Evolutionary conservation across 2,329 filamentous ascomycete species (phyloP).

Genomic region (Fusarium continuum): DNA sequence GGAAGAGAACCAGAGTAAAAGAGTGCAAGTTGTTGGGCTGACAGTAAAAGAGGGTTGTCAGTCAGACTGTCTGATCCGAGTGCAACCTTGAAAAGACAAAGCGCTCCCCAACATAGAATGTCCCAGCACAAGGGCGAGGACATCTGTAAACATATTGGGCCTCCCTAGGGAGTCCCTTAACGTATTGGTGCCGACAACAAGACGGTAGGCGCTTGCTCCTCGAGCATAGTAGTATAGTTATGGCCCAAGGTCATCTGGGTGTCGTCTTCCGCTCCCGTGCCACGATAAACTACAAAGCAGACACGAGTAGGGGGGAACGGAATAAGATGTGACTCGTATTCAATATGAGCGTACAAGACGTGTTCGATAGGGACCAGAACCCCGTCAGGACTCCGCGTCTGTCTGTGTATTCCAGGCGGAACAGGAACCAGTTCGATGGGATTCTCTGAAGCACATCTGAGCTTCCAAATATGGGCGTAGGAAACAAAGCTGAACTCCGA

Average conservation of each 20-base stretch:
- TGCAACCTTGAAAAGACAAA: too few species aligned
- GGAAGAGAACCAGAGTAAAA: too few species aligned
- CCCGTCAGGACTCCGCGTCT: not conserved
- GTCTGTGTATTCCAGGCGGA: not conserved
- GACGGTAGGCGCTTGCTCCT: not conserved
- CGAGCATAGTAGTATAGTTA: not conserved
- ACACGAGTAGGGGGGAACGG: not conserved
- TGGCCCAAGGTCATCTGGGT: not conserved
- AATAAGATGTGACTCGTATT: not conserved
- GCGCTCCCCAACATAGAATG: too few species aligned
- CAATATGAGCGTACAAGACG: not conserved
- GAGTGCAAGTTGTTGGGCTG: not conserved
- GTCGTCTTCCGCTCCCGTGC: not conserved
- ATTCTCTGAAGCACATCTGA: not conserved
- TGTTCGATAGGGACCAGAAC: not conserved
- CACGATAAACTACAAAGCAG: not conserved
- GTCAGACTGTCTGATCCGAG: too few species aligned
- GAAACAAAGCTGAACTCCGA: not conserved
- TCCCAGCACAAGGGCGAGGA: too few species aligned
- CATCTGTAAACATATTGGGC: too few species aligned
- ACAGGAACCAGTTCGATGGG: not conserved
- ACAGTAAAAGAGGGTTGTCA: too few species aligned
- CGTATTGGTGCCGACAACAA: not conserved
- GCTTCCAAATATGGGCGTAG: not conserved
- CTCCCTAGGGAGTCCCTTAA: too few species aligned